phyloP scores from a whole-genome alignment of 345 rosid genomes.

The Clausena lansium region DNA sequence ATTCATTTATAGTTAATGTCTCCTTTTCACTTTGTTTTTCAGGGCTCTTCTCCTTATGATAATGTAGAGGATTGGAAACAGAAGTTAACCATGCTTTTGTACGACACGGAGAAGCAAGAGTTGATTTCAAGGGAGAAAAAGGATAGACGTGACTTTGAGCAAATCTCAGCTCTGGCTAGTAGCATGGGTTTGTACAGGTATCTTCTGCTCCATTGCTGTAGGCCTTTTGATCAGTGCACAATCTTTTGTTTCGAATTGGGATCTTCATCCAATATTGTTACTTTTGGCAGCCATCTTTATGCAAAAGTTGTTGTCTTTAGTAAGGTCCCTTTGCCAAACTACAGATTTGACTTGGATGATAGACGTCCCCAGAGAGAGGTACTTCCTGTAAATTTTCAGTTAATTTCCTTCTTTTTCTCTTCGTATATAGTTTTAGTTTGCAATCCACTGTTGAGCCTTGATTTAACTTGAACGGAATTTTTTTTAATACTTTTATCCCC shows the following conservation, averaged over 20 bases:
- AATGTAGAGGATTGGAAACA: slow-evolving; percentile 67
- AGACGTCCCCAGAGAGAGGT: slow-evolving; percentile 96
- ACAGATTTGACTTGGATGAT: slow-evolving; percentile 92
- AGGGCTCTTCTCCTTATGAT: slow-evolving; percentile 40
- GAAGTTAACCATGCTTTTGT: slow-evolving; percentile 54
- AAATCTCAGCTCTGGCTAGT: slow-evolving; percentile 67
- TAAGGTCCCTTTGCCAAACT: slow-evolving; percentile 89
- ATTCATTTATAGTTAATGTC: neutral
- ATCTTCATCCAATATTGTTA: slow-evolving; percentile 21
- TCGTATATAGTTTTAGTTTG: neutral
- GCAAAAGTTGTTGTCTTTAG: slow-evolving; percentile 80
- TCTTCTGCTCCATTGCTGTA: slow-evolving; percentile 8
- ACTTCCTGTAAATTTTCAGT: slow-evolving; percentile 10
- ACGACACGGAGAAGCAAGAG: slow-evolving; percentile 61
- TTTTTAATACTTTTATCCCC: neutral
- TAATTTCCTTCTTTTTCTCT: neutral
- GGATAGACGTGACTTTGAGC: slow-evolving; percentile 72
- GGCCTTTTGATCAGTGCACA: neutral
- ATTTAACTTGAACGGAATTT: neutral
- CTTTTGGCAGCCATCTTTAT: slow-evolving; percentile 70
- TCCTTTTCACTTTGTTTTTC: slow-evolving; percentile 16
- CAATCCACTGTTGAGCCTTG: neutral
- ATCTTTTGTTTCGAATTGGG: slow-evolving; percentile 10
- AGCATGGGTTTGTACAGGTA: slow-evolving; percentile 84
- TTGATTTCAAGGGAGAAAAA: slow-evolving; percentile 80